Evolutionary conservation across 108 stramenopile species (phyloP).

Genomic region (Hondaea fermentalgiana): DNA sequence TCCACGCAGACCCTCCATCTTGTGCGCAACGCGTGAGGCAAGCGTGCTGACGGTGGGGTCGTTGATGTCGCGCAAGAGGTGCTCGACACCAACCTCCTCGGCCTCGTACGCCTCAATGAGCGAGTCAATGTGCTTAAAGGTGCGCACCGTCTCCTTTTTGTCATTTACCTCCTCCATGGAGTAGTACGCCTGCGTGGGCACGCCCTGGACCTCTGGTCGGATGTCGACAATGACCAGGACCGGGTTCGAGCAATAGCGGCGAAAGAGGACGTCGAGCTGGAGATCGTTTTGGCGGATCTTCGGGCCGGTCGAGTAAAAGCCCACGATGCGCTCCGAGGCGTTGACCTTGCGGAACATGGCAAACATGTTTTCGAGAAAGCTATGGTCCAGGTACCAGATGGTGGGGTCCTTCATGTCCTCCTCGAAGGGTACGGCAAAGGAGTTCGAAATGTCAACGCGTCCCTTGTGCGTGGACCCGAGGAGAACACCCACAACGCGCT

Average conservation of each 20-base stretch:
- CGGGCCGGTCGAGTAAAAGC: conserved; percentile 83
- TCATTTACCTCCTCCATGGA: conserved; percentile 73
- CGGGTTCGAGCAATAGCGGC: conserved; percentile 66
- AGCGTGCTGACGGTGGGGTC: conserved; percentile 93
- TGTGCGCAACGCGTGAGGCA: conserved; percentile 81
- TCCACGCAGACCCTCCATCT: conserved; percentile 75
- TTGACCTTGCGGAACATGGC: conserved; percentile 39
- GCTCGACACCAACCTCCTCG: conserved; percentile 96
- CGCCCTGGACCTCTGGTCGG: conserved; percentile 73
- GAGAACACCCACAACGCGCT: conserved; percentile 92
- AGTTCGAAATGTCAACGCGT: conserved; percentile 73
- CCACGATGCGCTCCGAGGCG: conserved; percentile 81
- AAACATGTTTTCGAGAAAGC: conserved; percentile 75
- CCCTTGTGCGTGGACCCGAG: conserved; percentile 58
- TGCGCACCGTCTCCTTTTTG: conserved; percentile 65
- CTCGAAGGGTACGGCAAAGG: conserved; percentile 98
- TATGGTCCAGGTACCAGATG: conserved; percentile 93
- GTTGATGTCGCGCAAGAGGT: conserved; percentile 95
- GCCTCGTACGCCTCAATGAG: conserved; percentile 86
- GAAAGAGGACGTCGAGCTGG: conserved; percentile 67
- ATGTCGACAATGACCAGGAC: conserved; percentile 99
- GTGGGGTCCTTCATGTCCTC: conserved; percentile 69
- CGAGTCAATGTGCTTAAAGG: conserved; percentile 84
- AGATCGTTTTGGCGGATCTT: conserved; percentile 80
- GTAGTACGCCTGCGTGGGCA: conserved; percentile 88